Evolutionary conservation across 495 filamentous ascomycete species (phyloP), one percentile per base, ranked within the genome.

Genomic region (Trichoderma gamsii): DNA sequence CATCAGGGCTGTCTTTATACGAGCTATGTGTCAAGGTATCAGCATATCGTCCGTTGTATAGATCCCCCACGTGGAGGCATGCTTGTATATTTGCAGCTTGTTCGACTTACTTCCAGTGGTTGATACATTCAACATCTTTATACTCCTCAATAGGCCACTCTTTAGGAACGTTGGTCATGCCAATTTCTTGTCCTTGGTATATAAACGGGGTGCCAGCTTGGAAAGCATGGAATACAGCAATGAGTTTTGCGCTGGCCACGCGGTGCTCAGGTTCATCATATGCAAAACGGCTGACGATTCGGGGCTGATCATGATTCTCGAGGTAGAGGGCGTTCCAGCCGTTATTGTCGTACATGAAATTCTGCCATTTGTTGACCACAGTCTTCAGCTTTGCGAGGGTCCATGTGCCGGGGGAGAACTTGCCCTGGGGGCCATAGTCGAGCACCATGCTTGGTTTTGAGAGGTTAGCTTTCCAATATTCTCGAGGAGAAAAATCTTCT

Each of bases 221-320:
- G 56, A 83, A 70, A 0, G 76, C 78, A 66, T 83, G 69, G 52
- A 83, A 77, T 8, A 81, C 80, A 0, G 86, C 83, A 52, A 88
- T 72, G 81, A 87, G 80, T 73, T 87, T 88, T 0, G 81, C 79
- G 0, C 80, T 78, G 16, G 75, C 29, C 18, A 71, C 71, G 15
- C 86, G 78, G 63, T 80, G 75, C 64, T 83, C 76, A 15, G 84
- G 81, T 8, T 76, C 73, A 66, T 85, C 79, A 5, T 79, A 78
- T 23, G 74, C 73, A 68, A 80, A 92, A 13, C 88, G 83, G 46
- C 87, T 87, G 27, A 92, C 81, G 8, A 83, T 84, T 12, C 89
- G 83, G 8, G 84, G 81, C 67, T 91, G 85, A 72, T 92, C 89
- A 72, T 92, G 89, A 69, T 91, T 92, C 73, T 92, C 90, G 73